Evolutionary conservation across 2,329 filamentous ascomycete species (phyloP).

Genomic region (Colletotrichum sp.): DNA sequence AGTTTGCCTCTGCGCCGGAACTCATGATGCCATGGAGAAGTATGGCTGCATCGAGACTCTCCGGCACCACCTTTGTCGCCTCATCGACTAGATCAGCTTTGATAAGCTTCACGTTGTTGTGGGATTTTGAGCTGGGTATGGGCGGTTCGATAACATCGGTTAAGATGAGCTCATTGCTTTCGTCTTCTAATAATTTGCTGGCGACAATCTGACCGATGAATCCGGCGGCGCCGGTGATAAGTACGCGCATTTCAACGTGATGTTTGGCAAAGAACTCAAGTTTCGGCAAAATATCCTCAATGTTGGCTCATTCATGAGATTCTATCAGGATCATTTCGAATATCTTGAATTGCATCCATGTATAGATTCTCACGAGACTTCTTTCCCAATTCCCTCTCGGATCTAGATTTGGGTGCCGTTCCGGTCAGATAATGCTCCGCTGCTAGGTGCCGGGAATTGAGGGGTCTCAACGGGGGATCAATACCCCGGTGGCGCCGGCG

Average conservation of each 20-base stretch:
- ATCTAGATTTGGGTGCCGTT: not conserved
- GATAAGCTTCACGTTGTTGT: not conserved
- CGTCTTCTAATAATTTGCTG: not conserved
- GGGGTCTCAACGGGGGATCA: not conserved
- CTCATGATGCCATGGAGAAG: conserved; percentile 62
- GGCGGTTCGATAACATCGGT: not conserved
- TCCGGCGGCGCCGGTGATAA: not conserved
- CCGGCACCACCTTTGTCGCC: not conserved
- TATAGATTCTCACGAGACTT: accelerated
- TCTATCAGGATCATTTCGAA: not conserved
- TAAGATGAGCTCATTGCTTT: not conserved
- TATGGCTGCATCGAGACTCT: not conserved
- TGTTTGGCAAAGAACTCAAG: accelerated
- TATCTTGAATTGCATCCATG: not conserved
- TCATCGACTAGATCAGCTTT: not conserved
- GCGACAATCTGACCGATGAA: not conserved
- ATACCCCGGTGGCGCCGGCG: not conserved
- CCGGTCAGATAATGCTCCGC: not conserved
- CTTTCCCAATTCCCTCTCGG: not conserved
- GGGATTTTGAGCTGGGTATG: not conserved
- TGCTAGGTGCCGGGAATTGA: not conserved
- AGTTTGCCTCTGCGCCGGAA: conserved; percentile 57
- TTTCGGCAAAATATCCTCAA: accelerated
- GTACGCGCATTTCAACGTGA: accelerated
- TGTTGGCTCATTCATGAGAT: accelerated